Evolutionary conservation across 75 land plant genomes (phyloP), one percentile per base, ranked within the genome.

Genomic region (Selaginella moellendorffii): DNA sequence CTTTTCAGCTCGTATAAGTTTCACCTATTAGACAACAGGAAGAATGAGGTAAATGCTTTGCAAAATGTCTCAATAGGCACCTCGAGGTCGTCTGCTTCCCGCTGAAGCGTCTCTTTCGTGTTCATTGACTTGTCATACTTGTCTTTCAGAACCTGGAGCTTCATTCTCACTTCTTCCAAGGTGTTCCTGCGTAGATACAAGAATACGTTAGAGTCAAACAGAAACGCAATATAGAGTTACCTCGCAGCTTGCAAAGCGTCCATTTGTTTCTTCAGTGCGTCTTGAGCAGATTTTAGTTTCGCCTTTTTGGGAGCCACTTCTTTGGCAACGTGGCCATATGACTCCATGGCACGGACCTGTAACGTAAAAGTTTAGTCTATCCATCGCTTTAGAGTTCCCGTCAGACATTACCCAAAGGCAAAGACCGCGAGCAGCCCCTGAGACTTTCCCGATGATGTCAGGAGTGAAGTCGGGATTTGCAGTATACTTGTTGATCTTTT

Each of bases 301-400:
- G 63, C 64, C 54, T 72, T 72, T 29, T 72, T 72, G 5, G 74
- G 74, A 26, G 64, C 63, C 9, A 72, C 74, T 20, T 72, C 74
- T 51, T 72, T 72, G 14, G 59, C 31, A 20, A 72, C 54, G 29
- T 72, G 54, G 0, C 74, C 74, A 66, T 72, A 72, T 30, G 51
- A 25, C 27, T 72, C 74, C 74, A 72, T 72, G 46, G 74, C 74
- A 46, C 74, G 69, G 1, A 72, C 74, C 71, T 69, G 26, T 68
- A 30, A 31, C 2, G n/a, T 2, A 42, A 26, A 12, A 5, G n/a
- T 25, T 24, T 25, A n/a, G n/a, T n/a, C n/a, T n/a, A n/a, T n/a
- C n/a, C n/a, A n/a, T n/a, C n/a, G n/a, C n/a, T n/a, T n/a, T n/a
- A n/a, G n/a, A n/a, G n/a, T n/a, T n/a, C n/a, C n/a, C n/a, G n/a